A percentile compares a stretch with the other conserved stretches of the same genome.
These are phyloP conservation scores for Schwanniomyces pseudopolymorphus DNA, from an alignment of 805 yeast genomes.

Conservation along the genomic window DNA sequence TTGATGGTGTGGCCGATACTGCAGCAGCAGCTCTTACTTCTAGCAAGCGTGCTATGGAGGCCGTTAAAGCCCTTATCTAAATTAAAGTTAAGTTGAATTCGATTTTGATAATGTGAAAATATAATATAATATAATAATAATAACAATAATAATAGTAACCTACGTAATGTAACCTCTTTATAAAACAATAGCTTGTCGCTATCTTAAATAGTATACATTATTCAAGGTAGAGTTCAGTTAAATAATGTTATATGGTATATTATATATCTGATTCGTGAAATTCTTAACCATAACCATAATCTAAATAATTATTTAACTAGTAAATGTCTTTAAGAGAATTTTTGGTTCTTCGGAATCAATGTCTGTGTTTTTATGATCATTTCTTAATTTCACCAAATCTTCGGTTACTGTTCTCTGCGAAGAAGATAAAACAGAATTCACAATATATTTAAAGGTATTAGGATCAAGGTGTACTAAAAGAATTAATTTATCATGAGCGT, in stretches of 20 bases:
- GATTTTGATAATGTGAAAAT: neutral
- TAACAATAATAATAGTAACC: too few relatives aligned
- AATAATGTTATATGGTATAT: too few relatives aligned
- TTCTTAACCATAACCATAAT: too few relatives aligned
- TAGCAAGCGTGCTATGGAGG: neutral
- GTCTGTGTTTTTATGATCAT: neutral
- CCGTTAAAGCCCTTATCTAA: neutral
- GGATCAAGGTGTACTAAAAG: constrained; percentile 47
- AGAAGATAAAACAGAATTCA: constrained; percentile 35
- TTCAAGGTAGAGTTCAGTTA: too few relatives aligned
- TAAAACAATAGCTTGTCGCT: too few relatives aligned
- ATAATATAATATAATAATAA: neutral
- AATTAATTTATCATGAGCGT: constrained; percentile 48
- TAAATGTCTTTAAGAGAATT: constrained; percentile 26
- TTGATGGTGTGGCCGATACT: neutral
- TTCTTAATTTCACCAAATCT: constrained; percentile 34
- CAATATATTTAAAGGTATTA: constrained; percentile 47
- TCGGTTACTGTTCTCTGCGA: constrained; percentile 45
- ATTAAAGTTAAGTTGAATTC: too few relatives aligned
- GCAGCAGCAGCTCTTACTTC: neutral
- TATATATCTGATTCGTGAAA: too few relatives aligned
- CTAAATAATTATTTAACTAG: constrained; percentile 3
- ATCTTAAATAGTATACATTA: too few relatives aligned
- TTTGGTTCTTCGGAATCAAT: constrained; percentile 9
- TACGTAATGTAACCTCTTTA: too few relatives aligned